Percentiles rank a stretch among this genome's conserved stretches.
These are phyloP conservation scores for Alternaria brassicae DNA, from an alignment of 2,329 filamentous ascomycete species.

Conservation along the genomic window DNA sequence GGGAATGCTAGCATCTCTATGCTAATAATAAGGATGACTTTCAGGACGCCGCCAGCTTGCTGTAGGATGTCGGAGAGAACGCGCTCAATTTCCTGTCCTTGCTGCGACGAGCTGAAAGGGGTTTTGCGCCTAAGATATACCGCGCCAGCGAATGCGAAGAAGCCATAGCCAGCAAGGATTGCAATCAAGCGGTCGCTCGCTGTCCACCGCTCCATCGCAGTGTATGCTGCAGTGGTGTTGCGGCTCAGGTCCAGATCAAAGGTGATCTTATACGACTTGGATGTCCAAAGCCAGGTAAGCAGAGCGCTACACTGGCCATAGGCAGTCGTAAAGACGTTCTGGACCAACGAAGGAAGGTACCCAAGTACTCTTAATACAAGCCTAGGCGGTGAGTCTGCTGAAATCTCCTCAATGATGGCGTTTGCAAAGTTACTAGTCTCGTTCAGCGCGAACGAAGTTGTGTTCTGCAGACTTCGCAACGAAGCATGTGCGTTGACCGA, in stretches of 20 bases:
- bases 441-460: conserved; percentile 44
- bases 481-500: conserved; percentile 49
- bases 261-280: conserved; percentile 49
- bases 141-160: conserved; percentile 75
- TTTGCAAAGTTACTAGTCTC: conserved; percentile 38
- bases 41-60: conserved; percentile 95
- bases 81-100: conserved; percentile 70
- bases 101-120: conserved; percentile 67
- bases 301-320: conserved; percentile 22
- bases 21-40: conserved; percentile 96
- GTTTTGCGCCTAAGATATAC: conserved; percentile 79
- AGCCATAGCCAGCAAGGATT: conserved; percentile 80
- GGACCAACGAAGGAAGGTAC: conserved; percentile 23
- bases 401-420: conserved; percentile 35
- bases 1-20: conserved; percentile 99
- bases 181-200: conserved; percentile 69
- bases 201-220: conserved; percentile 54
- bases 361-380: conserved; percentile 26
- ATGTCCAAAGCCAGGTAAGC: conserved; percentile 39
- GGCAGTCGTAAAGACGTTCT: conserved; percentile 5
- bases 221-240: conserved; percentile 27
- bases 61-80: conserved; percentile 81
- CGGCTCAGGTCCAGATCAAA: conserved; percentile 40
- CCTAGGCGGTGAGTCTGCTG: conserved; percentile 27
- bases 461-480: conserved; percentile 48